phyloP scores from a whole-genome alignment of 2,329 filamentous ascomycete species.

The Geosmithia flava region DNA sequence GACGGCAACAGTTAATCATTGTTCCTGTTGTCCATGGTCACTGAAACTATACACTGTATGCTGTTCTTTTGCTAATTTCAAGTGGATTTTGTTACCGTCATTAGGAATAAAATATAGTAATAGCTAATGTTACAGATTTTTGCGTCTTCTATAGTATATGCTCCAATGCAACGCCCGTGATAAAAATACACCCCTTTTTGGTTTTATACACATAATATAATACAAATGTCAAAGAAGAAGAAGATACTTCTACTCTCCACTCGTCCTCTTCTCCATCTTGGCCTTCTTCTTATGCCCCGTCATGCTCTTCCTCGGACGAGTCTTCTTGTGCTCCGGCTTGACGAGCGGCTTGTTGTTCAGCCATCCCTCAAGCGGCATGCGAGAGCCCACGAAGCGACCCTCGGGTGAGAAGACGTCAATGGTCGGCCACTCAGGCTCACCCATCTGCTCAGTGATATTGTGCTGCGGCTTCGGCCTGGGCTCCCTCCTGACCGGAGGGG shows the following conservation, averaged over 20 bases:
- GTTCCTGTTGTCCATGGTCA: too few relatives aligned
- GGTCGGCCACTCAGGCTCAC: conserved; percentile 39
- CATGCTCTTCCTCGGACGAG: conserved; percentile 58
- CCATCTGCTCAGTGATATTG: not conserved
- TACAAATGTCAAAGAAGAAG: conserved; percentile 1
- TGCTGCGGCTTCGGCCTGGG: conserved; percentile 4
- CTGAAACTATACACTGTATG: too few relatives aligned
- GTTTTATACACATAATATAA: conserved; percentile 2
- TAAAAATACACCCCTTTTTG: not conserved
- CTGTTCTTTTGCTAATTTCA: not conserved
- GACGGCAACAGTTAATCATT: not conserved
- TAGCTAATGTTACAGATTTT: not conserved
- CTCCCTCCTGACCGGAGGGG: conserved; percentile 2
- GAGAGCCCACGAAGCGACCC: conserved; percentile 62
- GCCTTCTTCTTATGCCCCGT: conserved; percentile 33
- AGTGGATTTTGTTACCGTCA: not conserved
- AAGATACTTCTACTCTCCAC: not conserved
- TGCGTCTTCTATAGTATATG: not conserved
- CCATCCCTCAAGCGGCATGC: conserved; percentile 62
- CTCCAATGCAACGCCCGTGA: conserved; percentile 1
- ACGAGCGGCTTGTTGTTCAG: conserved; percentile 43
- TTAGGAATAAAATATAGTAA: not conserved
- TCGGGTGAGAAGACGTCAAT: conserved; percentile 80
- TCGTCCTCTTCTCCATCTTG: conserved; percentile 15
- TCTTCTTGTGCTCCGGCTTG: conserved; percentile 32